Percentiles rank a stretch among this genome's conserved stretches.
These are phyloP conservation scores for Hordeum marinum DNA, from an alignment of 176 grass and related monocot species.

Conservation along the genomic window DNA sequence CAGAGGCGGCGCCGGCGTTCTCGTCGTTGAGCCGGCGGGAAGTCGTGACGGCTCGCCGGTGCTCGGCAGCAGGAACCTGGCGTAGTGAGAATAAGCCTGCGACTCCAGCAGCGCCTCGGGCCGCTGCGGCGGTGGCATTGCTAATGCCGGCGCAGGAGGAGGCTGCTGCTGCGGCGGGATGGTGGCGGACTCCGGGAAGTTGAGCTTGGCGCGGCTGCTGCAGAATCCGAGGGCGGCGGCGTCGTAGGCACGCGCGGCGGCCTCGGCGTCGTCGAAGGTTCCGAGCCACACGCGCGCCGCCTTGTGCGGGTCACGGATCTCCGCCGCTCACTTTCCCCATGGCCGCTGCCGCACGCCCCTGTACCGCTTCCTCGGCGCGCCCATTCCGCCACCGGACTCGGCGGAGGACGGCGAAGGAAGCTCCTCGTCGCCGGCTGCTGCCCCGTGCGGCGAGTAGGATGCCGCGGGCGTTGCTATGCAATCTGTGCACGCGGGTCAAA, in stretches of 20 bases:
- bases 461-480: background rate
- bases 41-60: background rate
- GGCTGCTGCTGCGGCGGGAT: background rate
- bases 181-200: slow-evolving; percentile 53
- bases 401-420: slow-evolving; percentile 6
- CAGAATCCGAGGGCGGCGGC: slow-evolving; percentile 69
- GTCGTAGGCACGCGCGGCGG: slow-evolving; percentile 78
- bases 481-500: background rate
- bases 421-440: background rate
- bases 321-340: slow-evolving; percentile 93
- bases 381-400: background rate
- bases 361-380: slow-evolving; percentile 48
- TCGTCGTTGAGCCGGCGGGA: background rate
- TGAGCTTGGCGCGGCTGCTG: slow-evolving; percentile 68
- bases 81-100: slow-evolving; percentile 1
- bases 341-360: slow-evolving; percentile 81
- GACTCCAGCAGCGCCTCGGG: slow-evolving; percentile 37
- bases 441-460: background rate
- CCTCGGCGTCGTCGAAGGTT: slow-evolving; percentile 80
- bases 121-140: background rate
- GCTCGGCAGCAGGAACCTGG: slow-evolving; percentile 1
- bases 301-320: slow-evolving; percentile 78
- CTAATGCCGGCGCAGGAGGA: background rate
- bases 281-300: slow-evolving; percentile 92
- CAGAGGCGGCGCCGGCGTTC: background rate